phyloP scores from a whole-genome alignment of 2,329 filamentous ascomycete genomes.

The Periconia digitata region DNA sequence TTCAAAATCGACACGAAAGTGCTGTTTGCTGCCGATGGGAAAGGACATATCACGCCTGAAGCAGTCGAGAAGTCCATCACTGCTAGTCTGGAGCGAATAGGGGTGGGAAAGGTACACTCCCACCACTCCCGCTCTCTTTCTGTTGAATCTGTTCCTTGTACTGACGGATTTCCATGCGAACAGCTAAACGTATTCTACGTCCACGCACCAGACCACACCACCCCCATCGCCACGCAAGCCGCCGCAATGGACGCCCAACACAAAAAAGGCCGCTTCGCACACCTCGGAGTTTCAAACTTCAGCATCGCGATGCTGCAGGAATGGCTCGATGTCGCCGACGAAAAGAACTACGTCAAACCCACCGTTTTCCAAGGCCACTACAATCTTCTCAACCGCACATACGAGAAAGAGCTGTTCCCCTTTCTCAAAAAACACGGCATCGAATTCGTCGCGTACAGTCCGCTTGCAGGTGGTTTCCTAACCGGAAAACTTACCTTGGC shows the following conservation, averaged over 20 bases:
- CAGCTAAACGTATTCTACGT: slow-evolving; percentile 13
- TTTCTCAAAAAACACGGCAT: slow-evolving; percentile 44
- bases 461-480: slow-evolving; percentile 20
- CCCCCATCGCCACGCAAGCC: slow-evolving; percentile 10
- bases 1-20: slow-evolving; percentile 45
- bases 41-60: slow-evolving; percentile 26
- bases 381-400: slow-evolving; percentile 33
- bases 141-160: not conserved
- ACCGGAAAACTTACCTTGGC: slow-evolving; percentile 25
- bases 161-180: not conserved
- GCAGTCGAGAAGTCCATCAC: slow-evolving; percentile 28
- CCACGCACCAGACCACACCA: slow-evolving; percentile 10
- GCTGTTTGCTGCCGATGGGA: slow-evolving; percentile 33
- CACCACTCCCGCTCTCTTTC: no score
- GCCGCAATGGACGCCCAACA: slow-evolving; percentile 9
- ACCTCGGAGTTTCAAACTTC: slow-evolving; percentile 13
- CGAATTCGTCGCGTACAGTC: slow-evolving; percentile 39
- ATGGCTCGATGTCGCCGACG: slow-evolving; percentile 6
- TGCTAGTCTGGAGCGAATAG: slow-evolving; percentile 23
- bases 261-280: slow-evolving; percentile 4
- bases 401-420: slow-evolving; percentile 43
- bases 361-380: slow-evolving; percentile 48
- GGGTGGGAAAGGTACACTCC: slow-evolving; percentile 3
- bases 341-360: slow-evolving; percentile 27
- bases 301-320: slow-evolving; percentile 4